These are phyloP conservation scores for Aleurites moluccanus DNA, from an alignment of 441 rosid species.

Conservation along the genomic window DNA sequence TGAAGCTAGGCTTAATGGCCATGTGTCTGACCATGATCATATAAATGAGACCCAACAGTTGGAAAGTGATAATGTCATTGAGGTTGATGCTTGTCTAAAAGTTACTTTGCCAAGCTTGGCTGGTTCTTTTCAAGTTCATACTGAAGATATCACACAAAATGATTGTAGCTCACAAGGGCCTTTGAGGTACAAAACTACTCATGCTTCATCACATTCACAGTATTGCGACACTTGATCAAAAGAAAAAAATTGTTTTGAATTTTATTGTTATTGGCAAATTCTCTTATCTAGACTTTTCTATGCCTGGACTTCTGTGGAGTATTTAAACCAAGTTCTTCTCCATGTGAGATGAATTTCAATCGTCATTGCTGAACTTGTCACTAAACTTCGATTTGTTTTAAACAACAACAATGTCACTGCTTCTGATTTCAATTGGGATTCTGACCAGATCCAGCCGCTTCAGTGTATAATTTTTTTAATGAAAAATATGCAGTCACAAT, in stretches of 20 bases:
- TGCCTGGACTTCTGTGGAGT: not conserved
- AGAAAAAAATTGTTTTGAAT: not conserved
- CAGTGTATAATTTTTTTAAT: too few relatives aligned
- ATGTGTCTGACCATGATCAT: constrained; percentile 38
- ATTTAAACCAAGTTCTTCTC: not conserved
- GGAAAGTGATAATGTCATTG: constrained; percentile 33
- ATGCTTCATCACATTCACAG: not conserved
- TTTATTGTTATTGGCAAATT: not conserved
- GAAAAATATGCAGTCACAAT: too few relatives aligned
- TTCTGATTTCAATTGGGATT: too few relatives aligned
- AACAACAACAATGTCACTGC: too few relatives aligned
- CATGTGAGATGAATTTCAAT: too few relatives aligned
- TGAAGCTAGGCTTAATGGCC: constrained; percentile 61
- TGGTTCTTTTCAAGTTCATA: constrained; percentile 42
- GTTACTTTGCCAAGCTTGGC: constrained; percentile 34
- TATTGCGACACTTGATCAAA: not conserved
- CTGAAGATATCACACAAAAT: constrained; percentile 37
- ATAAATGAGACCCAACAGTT: constrained; percentile 40
- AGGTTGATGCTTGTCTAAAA: constrained; percentile 41
- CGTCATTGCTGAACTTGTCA: too few relatives aligned
- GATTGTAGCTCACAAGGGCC: constrained; percentile 38
- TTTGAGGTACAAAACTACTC: constrained; percentile 52
- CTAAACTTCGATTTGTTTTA: too few relatives aligned
- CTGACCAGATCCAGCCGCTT: too few relatives aligned
- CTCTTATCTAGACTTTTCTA: not conserved